Conservation (phyloP, 495 filamentous ascomycete genomes). For the Aspergillus campestris region DNA sequence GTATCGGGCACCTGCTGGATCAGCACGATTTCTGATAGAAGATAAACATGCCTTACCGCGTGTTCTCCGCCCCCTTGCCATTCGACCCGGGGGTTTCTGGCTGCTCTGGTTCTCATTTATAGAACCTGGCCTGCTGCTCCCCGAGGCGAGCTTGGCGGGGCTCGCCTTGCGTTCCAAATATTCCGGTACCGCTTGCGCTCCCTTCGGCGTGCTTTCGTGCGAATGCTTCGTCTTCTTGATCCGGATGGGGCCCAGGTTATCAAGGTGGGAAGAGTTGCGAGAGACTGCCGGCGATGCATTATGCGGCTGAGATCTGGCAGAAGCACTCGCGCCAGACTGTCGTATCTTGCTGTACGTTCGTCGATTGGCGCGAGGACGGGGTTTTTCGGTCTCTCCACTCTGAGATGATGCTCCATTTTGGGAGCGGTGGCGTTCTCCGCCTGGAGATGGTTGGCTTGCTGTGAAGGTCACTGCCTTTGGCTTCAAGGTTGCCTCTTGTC, state of each 20-base stretch:
- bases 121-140: constrained; percentile 10
- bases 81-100: constrained; percentile 5
- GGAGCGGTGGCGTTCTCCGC: not conserved
- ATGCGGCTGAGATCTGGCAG: no score
- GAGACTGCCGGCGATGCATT: no score
- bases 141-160: constrained; percentile 12
- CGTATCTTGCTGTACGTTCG: constrained; percentile 17
- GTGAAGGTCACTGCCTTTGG: constrained; percentile 26
- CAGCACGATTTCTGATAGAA: not conserved
- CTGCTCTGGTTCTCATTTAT: not conserved
- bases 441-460: not conserved
- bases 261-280: not conserved
- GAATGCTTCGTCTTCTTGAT: constrained; percentile 9
- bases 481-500: constrained; percentile 3
- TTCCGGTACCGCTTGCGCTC: constrained; percentile 5
- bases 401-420: no score
- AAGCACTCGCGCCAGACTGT: not conserved
- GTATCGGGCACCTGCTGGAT: constrained; percentile 23
- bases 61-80: constrained; percentile 14
- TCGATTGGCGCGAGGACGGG: constrained; percentile 1
- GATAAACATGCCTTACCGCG: constrained; percentile 13
- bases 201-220: not conserved
- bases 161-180: constrained; percentile 12
- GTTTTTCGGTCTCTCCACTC: not conserved
- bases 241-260: not conserved